Evolutionary conservation across 1,284 basidiomycete genomes (phyloP).

Genomic region (Austroboletus olivaceoglutinosus): DNA sequence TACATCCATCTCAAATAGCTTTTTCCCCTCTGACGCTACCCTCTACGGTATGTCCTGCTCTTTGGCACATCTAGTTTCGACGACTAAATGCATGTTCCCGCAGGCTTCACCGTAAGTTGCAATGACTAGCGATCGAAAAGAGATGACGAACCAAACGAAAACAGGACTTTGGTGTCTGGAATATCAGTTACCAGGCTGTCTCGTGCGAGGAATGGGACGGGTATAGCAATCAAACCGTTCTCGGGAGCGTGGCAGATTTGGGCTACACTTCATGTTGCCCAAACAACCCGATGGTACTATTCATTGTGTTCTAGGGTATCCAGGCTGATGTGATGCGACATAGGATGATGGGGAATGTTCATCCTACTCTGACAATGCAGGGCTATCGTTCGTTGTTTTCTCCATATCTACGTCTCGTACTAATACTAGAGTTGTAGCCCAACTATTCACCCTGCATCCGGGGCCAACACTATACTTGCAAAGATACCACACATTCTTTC

Average conservation of each 20-base stretch:
- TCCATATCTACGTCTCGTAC: background rate
- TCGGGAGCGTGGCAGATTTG: slow-evolving; percentile 59
- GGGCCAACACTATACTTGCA: slow-evolving; percentile 12
- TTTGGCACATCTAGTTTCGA: background rate
- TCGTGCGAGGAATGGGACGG: slow-evolving; percentile 66
- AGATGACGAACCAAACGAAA: background rate
- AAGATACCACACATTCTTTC: slow-evolving; percentile 18
- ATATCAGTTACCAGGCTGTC: slow-evolving; percentile 63
- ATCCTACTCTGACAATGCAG: slow-evolving; percentile 68
- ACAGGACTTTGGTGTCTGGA: slow-evolving; percentile 83
- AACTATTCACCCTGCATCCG: slow-evolving; percentile 25
- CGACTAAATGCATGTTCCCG: slow-evolving; percentile 2
- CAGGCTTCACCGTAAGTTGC: slow-evolving; percentile 44
- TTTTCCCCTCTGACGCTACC: slow-evolving; percentile 67
- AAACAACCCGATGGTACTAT: slow-evolving; percentile 55
- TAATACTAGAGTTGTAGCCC: slow-evolving; percentile 23
- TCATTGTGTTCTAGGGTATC: background rate
- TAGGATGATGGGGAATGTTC: slow-evolving; percentile 62
- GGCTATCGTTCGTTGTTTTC: slow-evolving; percentile 54
- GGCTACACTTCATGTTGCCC: slow-evolving; percentile 68
- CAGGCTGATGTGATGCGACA: background rate
- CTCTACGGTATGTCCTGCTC: slow-evolving; percentile 48
- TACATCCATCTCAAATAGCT: slow-evolving; percentile 60
- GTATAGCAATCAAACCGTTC: slow-evolving; percentile 51
- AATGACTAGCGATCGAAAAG: background rate